These are phyloP conservation scores for Colletotrichum lini DNA, from an alignment of 2,329 filamentous ascomycete species.

Conservation along the genomic window DNA sequence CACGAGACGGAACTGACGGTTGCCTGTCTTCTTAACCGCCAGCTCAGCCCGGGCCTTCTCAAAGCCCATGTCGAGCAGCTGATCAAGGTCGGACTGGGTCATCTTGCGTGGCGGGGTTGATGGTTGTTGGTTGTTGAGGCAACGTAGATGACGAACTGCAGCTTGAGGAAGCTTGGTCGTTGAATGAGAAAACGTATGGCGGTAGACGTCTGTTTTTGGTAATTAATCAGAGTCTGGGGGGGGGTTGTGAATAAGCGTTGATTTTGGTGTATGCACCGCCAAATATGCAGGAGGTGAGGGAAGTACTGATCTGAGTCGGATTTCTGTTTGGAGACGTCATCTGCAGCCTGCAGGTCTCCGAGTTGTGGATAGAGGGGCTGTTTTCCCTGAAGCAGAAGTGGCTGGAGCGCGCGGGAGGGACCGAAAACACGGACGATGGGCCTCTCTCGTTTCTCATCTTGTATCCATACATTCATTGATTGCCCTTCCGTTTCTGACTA, in stretches of 20 bases:
- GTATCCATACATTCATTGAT: neutral
- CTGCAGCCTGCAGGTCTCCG: slow-evolving; percentile 30
- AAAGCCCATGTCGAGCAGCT: slow-evolving; percentile 82
- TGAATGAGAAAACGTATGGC: neutral
- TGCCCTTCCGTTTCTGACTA: slow-evolving; percentile 6
- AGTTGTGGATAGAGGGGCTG: slow-evolving; percentile 23
- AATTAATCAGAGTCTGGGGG: neutral
- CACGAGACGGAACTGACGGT: slow-evolving; percentile 68
- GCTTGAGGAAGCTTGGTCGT: neutral
- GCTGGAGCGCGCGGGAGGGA: slow-evolving; percentile 31
- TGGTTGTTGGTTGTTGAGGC: slow-evolving; percentile 39
- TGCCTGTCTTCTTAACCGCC: slow-evolving; percentile 86
- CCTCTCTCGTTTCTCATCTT: neutral
- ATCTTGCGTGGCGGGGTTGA: slow-evolving; percentile 54
- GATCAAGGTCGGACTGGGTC: slow-evolving; percentile 72
- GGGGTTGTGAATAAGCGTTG: slow-evolving; percentile 6
- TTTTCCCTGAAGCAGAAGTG: slow-evolving; percentile 5
- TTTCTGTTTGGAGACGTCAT: slow-evolving; percentile 38
- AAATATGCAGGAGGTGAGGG: slow-evolving; percentile 2
- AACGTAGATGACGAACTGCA: neutral
- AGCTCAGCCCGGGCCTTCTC: slow-evolving; percentile 85
- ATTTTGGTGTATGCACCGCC: slow-evolving; percentile 1
- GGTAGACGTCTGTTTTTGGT: neutral
- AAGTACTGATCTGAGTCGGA: slow-evolving; percentile 30
- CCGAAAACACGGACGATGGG: slow-evolving; percentile 14